phyloP scores from a whole-genome alignment of 2,329 filamentous ascomycete genomes.

The Neocatenulostroma microsporum region DNA sequence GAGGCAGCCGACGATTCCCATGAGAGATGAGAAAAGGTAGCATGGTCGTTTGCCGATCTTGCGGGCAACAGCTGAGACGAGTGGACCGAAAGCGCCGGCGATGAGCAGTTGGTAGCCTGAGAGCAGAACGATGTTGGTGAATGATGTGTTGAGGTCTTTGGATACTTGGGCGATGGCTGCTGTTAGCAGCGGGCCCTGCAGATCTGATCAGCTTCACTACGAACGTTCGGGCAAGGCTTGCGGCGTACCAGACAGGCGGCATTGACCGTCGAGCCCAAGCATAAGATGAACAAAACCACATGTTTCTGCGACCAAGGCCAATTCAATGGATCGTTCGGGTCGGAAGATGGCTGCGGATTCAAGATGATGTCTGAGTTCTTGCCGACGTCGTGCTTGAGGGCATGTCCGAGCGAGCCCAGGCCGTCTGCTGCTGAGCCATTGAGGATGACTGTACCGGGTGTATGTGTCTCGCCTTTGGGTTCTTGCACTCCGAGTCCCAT shows the following conservation, averaged over 20 bases:
- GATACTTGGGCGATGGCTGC: background rate
- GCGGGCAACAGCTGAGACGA: background rate
- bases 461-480: constrained; percentile 3
- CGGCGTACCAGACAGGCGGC: no score
- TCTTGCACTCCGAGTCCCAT: constrained; percentile 30
- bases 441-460: constrained; percentile 12
- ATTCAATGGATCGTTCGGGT: constrained; percentile 13
- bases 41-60: background rate
- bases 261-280: constrained; percentile 25
- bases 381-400: constrained; percentile 3
- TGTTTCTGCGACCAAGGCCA: constrained; percentile 33
- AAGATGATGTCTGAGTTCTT: background rate
- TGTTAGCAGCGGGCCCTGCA: background rate
- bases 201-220: no score
- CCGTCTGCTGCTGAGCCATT: constrained; percentile 10
- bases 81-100: background rate
- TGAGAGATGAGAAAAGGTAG: background rate
- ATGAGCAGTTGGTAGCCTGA: background rate
- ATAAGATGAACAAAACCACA: constrained; percentile 16
- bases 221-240: constrained; percentile 26
- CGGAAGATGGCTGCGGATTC: background rate
- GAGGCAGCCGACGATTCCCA: background rate
- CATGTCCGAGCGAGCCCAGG: constrained; percentile 4
- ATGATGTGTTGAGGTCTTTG: background rate
- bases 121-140: constrained; percentile 1